These are phyloP conservation scores for Phytophthora vignae DNA, from an alignment of 352 stramenopile species.

Conservation along the genomic window DNA sequence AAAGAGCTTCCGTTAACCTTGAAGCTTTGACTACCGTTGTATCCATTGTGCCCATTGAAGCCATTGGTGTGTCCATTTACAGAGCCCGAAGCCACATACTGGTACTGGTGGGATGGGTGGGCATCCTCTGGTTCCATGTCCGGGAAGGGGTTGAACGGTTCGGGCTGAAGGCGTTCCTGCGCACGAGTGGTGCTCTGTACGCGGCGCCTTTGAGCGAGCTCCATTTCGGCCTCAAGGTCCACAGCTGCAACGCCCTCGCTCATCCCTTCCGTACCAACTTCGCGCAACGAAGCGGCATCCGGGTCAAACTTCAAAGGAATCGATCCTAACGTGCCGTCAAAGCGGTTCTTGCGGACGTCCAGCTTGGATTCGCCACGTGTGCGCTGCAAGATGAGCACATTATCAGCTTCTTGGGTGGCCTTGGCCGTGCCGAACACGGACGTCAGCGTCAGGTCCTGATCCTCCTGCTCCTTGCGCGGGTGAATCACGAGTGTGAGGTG, in stretches of 20 bases:
- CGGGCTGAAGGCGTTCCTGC: constrained; percentile 13
- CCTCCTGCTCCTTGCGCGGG: constrained; percentile 98
- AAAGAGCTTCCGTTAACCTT: constrained; percentile 31
- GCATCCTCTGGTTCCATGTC: constrained; percentile 16
- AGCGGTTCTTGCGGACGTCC: constrained; percentile 97
- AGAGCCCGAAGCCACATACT: constrained; percentile 27
- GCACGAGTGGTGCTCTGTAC: constrained; percentile 45
- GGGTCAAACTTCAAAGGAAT: constrained; percentile 89
- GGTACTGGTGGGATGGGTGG: constrained; percentile 19
- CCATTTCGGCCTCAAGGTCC: constrained; percentile 83
- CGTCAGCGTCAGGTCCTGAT: constrained; percentile 91
- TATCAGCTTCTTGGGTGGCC: constrained; percentile 99
- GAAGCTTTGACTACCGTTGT: constrained; percentile 23
- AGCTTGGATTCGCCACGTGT: constrained; percentile 91
- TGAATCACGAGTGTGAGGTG: constrained; percentile 99
- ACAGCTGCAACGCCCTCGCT: constrained; percentile 73
- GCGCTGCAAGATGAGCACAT: constrained; percentile 98
- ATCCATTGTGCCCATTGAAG: constrained; percentile 17
- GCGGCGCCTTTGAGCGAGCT: constrained; percentile 67
- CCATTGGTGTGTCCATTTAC: constrained; percentile 12
- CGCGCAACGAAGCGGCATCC: constrained; percentile 63
- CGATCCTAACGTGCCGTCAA: constrained; percentile 91
- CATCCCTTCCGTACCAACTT: constrained; percentile 77
- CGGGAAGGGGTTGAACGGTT: constrained; percentile 8
- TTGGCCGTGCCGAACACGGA: constrained; percentile 99